Evolutionary conservation across 1,284 basidiomycete species (phyloP), one percentile per base, ranked within the genome.

Genomic region (Rhodotorula mucilaginosa): DNA sequence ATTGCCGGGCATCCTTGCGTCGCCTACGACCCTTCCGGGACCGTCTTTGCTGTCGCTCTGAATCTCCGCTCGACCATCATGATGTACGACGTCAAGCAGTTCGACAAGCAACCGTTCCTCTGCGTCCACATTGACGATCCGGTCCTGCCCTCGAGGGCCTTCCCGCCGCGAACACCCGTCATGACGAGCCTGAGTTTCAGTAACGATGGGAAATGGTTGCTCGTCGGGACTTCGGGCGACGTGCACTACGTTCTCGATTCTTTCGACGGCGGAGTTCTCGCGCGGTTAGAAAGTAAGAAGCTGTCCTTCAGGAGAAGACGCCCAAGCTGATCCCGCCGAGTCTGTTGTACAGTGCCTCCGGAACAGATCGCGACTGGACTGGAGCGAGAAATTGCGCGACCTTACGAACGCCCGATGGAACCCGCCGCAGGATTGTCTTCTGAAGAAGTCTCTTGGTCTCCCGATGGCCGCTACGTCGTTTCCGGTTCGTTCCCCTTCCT

Each of bases 131-230:
- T 99, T 34, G 88, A 92, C 73, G 94, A 97, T 79, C 87, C 89
- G 2, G 87, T 89, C 3, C 84, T 95, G 10, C 81, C 85, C 23
- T 85, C 86, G 60, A 86, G 91, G 63, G 88, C 88, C 69, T 90
- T 88, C 78, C 93, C 93, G 26, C 92, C 93, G 21, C 88, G 92
- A n/a, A 86, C 88, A 26, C 93, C 94, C 64, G 89, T 88, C 78
- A 92, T 97, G 84, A 97, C 97, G 2, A 95, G 92, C 5, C 84
- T 97, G 73, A 83, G 88, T 2, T 99, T 99, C 82, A 94, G 92
- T 5, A 88, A 90, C 46, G 91, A 93, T 79, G 95, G 93, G 61
- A 90, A 92, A 78, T 91, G 90, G 78, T 83, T 99, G 31, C 86
- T 99, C 31, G 88, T 97, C 23, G 96, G 96, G 54, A 98, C 97